phyloP scores from a whole-genome alignment of 2,329 filamentous ascomycete genomes.

The Juglanconis oblonga region DNA sequence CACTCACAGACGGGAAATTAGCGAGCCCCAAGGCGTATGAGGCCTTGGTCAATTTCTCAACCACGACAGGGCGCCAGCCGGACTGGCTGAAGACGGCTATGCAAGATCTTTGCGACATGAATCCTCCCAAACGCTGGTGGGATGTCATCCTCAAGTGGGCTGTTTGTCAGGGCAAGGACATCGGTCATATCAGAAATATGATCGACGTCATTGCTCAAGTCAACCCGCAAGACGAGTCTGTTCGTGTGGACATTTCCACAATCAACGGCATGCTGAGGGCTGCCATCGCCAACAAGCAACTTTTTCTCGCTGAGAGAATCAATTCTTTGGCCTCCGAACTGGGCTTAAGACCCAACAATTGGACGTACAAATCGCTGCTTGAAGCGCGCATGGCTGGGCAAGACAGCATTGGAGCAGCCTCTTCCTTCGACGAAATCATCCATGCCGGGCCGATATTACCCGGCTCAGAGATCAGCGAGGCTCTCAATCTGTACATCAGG shows the following conservation, averaged over 20 bases:
- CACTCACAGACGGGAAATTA: slow-evolving; percentile 37
- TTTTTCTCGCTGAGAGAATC: slow-evolving; percentile 71
- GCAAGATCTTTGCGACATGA: slow-evolving; percentile 44
- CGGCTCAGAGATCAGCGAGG: slow-evolving; percentile 56
- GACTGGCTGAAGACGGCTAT: slow-evolving; percentile 64
- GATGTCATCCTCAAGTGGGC: slow-evolving; percentile 75
- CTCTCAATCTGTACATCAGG: slow-evolving; percentile 68
- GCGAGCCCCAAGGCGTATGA: slow-evolving; percentile 47
- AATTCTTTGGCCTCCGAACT: slow-evolving; percentile 63
- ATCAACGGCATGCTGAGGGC: slow-evolving; percentile 75
- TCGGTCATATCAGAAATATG: slow-evolving; percentile 72
- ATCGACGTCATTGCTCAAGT: slow-evolving; percentile 61
- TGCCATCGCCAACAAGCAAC: slow-evolving; percentile 67
- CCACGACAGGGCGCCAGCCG: slow-evolving; percentile 51
- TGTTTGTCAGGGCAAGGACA: slow-evolving; percentile 64
- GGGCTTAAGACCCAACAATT: slow-evolving; percentile 63
- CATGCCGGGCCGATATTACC: slow-evolving; percentile 33
- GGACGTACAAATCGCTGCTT: slow-evolving; percentile 72
- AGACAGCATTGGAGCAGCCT: slow-evolving; percentile 68
- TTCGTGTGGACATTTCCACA: slow-evolving; percentile 63
- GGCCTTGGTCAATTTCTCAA: slow-evolving; percentile 58
- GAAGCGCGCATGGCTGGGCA: slow-evolving; percentile 70
- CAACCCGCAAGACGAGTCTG: slow-evolving; percentile 41
- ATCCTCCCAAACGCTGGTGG: slow-evolving; percentile 57
- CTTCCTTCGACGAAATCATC: slow-evolving; percentile 62